Evolutionary conservation across 1,139 yeast genomes (phyloP), one percentile per base, ranked within the genome.

Genomic region (Candida sojae): DNA sequence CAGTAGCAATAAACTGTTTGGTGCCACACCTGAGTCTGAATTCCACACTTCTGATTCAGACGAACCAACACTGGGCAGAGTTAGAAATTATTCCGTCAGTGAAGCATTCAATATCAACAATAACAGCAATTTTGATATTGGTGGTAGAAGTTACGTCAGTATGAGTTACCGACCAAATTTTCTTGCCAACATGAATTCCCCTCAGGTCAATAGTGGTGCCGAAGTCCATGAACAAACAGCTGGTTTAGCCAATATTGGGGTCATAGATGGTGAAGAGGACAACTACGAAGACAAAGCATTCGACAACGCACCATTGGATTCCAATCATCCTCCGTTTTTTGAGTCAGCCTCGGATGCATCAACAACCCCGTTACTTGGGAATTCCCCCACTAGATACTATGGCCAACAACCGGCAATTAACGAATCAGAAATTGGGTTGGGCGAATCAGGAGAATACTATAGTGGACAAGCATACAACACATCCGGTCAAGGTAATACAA

Each of bases 171-270:
- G 46, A 52, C 59, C 51, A 41, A 56, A 58, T 46, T 36, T 55
- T 6, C 21, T 46, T 9, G 39, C 51, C 39, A 56, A 53, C 31
- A 26, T 56, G 17, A 58, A 58, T 43, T 68, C 75, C 1, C 79
- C 80, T 0, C 62, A 67, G 3, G 72, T 81, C 21, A 77, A 75
- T 53, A 70, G 82, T 0, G 79, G 79, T 1, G 59, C 64, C 34
- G 77, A 82, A 13, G 75, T 85, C 42, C 82, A 86, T 51, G 88
- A 82, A 53, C 86, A 83, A 52, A 79, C 88, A 0, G 88, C 86
- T 3, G 80, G 73, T 47, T 71, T 83, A 53, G 87, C 90, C 11
- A 73, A 72, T 33, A 77, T 84, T 46, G 85, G 83, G 1, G 86
- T 85, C 3, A 72, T 40, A n/a, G 79, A 73, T 32, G 51, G 49